Conservation (phyloP, 768 basidiomycete species). For the Phanerochaete sordida region DNA sequence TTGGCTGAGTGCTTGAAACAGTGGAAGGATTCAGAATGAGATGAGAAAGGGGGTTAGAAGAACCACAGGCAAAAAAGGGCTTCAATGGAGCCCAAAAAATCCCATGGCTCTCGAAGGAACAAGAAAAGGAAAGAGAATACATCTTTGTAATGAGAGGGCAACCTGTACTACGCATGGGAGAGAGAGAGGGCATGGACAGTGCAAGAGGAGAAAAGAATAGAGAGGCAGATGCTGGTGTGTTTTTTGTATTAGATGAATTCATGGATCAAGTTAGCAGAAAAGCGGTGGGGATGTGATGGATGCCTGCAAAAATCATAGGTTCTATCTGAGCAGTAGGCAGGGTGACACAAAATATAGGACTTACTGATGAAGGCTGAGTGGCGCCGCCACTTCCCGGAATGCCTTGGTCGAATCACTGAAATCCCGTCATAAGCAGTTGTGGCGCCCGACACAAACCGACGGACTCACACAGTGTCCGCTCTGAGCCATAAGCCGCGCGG, state of each 20-base stretch:
- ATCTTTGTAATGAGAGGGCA: too few species aligned
- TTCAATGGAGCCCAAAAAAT: too few species aligned
- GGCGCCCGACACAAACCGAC: background rate
- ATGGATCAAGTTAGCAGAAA: too few species aligned
- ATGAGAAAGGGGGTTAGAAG: background rate
- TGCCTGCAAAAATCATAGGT: too few species aligned
- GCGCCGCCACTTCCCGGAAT: background rate
- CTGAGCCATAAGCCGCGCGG: constrained; percentile 18
- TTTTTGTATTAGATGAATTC: too few species aligned
- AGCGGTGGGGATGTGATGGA: too few species aligned
- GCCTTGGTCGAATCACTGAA: background rate
- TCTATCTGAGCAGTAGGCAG: background rate
- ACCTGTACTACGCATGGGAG: too few species aligned
- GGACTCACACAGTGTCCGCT: constrained; percentile 22
- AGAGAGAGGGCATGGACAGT: background rate
- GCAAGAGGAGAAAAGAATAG: background rate
- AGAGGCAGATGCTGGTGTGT: background rate
- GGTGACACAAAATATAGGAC: background rate
- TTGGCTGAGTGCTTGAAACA: too few species aligned
- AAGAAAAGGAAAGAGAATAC: too few species aligned
- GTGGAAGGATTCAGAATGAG: background rate
- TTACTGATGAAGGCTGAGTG: background rate
- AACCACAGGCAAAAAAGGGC: too few species aligned
- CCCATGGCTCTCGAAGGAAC: background rate
- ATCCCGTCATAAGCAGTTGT: background rate